Percentiles rank a stretch among this genome's conserved stretches.
phyloP scores from a whole-genome alignment of 306 rosid species.

The Macrotyloma uniflorum region DNA sequence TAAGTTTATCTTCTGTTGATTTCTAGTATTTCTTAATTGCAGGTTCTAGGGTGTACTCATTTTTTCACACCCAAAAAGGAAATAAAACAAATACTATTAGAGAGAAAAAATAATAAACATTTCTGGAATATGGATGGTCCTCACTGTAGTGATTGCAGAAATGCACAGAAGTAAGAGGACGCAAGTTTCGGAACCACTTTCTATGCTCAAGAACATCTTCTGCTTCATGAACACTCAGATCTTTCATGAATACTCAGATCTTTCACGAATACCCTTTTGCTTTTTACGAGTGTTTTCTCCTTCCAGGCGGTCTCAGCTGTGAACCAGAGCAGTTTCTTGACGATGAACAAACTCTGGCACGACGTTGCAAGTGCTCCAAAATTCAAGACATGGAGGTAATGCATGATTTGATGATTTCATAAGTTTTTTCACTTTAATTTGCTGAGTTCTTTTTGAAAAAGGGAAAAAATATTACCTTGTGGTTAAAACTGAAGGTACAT shows the following conservation, averaged over 20 bases:
- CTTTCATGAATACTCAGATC: neutral
- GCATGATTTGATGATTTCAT: neutral
- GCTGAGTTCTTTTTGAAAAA: too few relatives aligned
- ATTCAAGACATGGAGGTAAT: slow-evolving; percentile 10
- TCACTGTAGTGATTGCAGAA: neutral
- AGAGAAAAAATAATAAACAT: too few relatives aligned
- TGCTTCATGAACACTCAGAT: neutral
- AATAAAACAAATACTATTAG: too few relatives aligned
- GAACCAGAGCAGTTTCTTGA: neutral
- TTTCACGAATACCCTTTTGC: neutral
- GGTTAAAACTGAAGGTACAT: too few relatives aligned
- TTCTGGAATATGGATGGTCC: neutral
- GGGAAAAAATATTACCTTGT: too few relatives aligned
- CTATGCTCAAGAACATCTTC: neutral
- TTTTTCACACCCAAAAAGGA: too few relatives aligned
- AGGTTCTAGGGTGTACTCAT: neutral
- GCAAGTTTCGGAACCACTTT: too few relatives aligned
- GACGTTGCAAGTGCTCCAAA: neutral
- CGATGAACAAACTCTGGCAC: neutral
- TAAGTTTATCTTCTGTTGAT: neutral
- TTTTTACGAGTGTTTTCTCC: neutral
- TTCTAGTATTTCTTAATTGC: neutral
- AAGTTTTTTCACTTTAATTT: too few relatives aligned
- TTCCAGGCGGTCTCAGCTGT: neutral
- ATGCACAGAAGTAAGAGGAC: too few relatives aligned